Conservation (phyloP, 169 alveolate genomes). For the Plasmodium inui region DNA sequence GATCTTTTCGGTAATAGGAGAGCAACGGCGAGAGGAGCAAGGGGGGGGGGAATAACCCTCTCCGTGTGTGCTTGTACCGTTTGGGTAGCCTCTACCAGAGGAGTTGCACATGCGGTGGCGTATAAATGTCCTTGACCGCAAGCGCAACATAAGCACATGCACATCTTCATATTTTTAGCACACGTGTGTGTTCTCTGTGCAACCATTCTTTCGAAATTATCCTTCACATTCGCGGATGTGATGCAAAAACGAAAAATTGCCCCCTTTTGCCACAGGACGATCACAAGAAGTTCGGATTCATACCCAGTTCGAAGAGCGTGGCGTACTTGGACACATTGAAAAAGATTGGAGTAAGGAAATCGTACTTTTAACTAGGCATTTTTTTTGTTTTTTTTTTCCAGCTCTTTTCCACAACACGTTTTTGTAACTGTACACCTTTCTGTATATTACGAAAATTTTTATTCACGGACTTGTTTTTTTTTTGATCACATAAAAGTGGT, state of each 20-base stretch:
- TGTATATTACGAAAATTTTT: background rate
- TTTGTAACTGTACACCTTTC: background rate
- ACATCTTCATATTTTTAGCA: background rate
- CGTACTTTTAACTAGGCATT: constrained; percentile 37
- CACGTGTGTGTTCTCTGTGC: background rate
- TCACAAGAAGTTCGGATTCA: constrained; percentile 44
- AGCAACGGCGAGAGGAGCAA: background rate
- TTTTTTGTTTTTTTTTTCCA: constrained; percentile 2
- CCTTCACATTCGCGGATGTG: background rate
- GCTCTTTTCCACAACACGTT: background rate
- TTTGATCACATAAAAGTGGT: background rate
- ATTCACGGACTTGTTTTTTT: background rate
- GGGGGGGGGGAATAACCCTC: background rate
- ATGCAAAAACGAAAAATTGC: background rate
- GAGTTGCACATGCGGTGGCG: background rate
- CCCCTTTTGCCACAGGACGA: constrained; percentile 27
- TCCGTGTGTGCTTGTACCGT: background rate
- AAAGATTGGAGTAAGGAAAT: constrained; percentile 29
- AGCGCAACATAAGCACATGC: background rate
- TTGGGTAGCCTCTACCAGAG: background rate
- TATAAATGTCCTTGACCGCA: background rate
- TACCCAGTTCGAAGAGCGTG: constrained; percentile 59
- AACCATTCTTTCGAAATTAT: background rate
- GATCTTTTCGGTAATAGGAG: constrained; percentile 35
- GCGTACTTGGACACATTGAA: constrained; percentile 28